Evolutionary conservation across 2,329 filamentous ascomycete species (phyloP), one percentile per base, ranked within the genome.

Genomic region (Fusarium albosuccineum): DNA sequence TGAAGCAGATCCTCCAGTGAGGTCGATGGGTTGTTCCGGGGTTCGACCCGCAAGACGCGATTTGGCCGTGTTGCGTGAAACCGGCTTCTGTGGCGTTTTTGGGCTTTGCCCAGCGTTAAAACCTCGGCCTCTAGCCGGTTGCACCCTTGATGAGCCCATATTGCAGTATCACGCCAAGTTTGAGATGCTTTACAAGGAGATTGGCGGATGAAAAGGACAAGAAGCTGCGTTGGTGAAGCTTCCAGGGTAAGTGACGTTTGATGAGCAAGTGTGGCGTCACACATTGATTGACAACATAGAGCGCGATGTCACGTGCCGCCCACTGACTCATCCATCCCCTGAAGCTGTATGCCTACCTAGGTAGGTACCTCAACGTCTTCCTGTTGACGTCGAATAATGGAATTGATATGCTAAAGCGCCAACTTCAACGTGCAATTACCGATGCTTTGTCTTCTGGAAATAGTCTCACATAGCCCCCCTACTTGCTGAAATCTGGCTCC

Each of bases 211-310:
- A 63, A 42, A 48, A 9, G 13, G 17, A 26, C 22, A 22, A 33
- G 30, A 33, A 33, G 14, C 14, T 48, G 60, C 45, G 33, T 6
- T 29, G 16, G 33, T 6, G 14, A 27, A 45, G 11, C 29, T 51
- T 68, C 45, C 29, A 68, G 66, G 66, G 66, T 69, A 53, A 10
- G 33, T 33, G 30, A 49, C 45, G 34, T 49, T 49, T 5, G 7
- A 48, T 48, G 13, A 22, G 7, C 30, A 33, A 33, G 30, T 33
- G 50, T 67, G 36, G 54, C 61, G 57, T 33, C 50, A 52, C 30
- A 22, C 39, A 13, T 26, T 14, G 30, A 36, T 36, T 17, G 37
- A 40, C 14, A 45, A 16, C 22, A 22, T 22, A 22, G 29, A 13
- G 11, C 33, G 26, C 13, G 10, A 17, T 39, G 57, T 68, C 66